Percentiles rank a stretch among this genome's conserved stretches.
Conservation (phyloP, 2,329 filamentous ascomycete genomes). For the Trichoderma endophyticum region DNA sequence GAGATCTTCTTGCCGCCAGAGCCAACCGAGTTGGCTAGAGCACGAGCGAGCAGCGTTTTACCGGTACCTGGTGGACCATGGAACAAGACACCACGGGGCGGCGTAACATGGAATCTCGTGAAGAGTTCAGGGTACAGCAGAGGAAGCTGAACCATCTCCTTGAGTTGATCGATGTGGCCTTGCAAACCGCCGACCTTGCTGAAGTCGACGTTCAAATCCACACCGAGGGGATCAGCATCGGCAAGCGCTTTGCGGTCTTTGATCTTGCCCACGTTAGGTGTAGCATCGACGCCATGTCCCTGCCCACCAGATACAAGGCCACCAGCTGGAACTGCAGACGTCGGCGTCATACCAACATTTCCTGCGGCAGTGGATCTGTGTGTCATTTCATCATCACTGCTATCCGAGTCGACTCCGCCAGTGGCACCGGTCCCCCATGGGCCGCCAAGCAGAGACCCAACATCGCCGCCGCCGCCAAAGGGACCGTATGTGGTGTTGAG, state of each 20-base stretch:
- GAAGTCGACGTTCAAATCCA: slow-evolving; percentile 90
- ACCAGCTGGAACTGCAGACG: slow-evolving; percentile 46
- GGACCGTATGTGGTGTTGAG: slow-evolving; percentile 89
- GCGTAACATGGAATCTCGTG: slow-evolving; percentile 84
- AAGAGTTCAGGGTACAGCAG: slow-evolving; percentile 95
- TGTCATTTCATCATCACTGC: slow-evolving; percentile 86
- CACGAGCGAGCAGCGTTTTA: slow-evolving; percentile 93
- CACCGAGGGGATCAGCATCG: slow-evolving; percentile 90
- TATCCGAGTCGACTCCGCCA: slow-evolving; percentile 86
- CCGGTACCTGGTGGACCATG: slow-evolving; percentile 96
- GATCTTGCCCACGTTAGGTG: slow-evolving; percentile 86
- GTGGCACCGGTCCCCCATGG: slow-evolving; percentile 71
- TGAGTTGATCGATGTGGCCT: slow-evolving; percentile 92
- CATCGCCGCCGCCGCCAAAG: slow-evolving; percentile 81
- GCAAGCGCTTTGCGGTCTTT: slow-evolving; percentile 90
- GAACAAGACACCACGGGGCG: slow-evolving; percentile 90
- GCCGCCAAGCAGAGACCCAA: slow-evolving; percentile 67
- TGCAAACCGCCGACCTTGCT: slow-evolving; percentile 90
- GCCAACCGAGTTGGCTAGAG: slow-evolving; percentile 86
- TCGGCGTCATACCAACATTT: slow-evolving; percentile 60
- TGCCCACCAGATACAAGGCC: slow-evolving; percentile 43
- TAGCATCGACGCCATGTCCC: slow-evolving; percentile 44
- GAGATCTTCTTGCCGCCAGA: slow-evolving; percentile 90
- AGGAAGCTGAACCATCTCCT: slow-evolving; percentile 97
- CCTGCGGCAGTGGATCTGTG: slow-evolving; percentile 57